Evolutionary conservation across 495 filamentous ascomycete species (phyloP).

Genomic region (Aspergillus sparsus): DNA sequence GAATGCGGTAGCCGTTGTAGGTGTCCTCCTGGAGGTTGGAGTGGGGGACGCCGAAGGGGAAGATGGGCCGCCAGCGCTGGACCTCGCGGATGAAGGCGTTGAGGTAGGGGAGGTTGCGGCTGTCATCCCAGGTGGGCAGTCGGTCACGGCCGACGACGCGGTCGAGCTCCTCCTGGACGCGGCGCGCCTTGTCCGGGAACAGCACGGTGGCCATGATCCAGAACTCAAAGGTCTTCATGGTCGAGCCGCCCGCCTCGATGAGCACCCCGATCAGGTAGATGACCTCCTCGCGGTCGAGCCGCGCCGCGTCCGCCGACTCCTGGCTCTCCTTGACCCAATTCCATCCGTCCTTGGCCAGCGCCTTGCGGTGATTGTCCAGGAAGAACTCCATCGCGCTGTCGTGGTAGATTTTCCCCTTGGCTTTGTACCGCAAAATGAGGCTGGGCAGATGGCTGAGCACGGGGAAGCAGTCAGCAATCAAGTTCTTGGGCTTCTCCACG

Average conservation of each 20-base stretch:
- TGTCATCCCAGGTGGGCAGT: conserved; percentile 24
- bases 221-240: conserved; percentile 32
- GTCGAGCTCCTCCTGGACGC: conserved; percentile 51
- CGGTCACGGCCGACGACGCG: conserved; percentile 19
- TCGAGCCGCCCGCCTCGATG: conserved; percentile 36
- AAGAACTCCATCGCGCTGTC: conserved; percentile 12
- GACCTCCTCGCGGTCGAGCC: conserved; percentile 22
- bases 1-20: conserved; percentile 32
- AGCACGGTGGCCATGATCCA: conserved; percentile 36
- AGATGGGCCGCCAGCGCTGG: conserved; percentile 36
- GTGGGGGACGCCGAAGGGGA: conserved; percentile 52
- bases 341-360: conserved; percentile 7
- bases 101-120: conserved; percentile 35
- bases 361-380: conserved; percentile 1
- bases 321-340: conserved; percentile 15
- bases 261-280: conserved; percentile 37
- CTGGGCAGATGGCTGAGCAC: background rate
- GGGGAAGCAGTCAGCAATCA: background rate
- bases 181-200: conserved; percentile 39
- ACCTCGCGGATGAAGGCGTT: conserved; percentile 35
- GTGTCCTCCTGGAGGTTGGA: conserved; percentile 51
- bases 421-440: background rate
- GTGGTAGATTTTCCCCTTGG: conserved; percentile 27
- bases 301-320: background rate
- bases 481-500: background rate